A percentile compares a stretch with the other conserved stretches of the same genome.
These are phyloP conservation scores for Lentinula guzmanii DNA, from an alignment of 768 basidiomycete genomes.

Conservation along the genomic window DNA sequence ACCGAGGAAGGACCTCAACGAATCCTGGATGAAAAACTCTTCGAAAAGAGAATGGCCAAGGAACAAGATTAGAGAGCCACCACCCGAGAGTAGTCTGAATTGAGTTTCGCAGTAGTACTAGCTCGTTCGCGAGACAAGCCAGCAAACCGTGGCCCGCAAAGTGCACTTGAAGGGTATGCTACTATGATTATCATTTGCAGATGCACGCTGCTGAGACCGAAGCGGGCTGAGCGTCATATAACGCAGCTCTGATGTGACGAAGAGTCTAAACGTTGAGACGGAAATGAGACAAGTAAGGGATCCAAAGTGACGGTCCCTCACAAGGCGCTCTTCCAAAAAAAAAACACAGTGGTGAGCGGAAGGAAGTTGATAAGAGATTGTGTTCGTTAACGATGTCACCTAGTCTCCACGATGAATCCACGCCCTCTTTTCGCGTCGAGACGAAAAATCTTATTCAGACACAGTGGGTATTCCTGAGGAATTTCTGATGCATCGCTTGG, in stretches of 20 bases:
- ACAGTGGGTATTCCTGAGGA: slow-evolving; percentile 22
- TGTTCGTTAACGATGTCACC: slow-evolving; percentile 22
- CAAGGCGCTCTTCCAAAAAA: slow-evolving; percentile 5
- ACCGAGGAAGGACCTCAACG: too few relatives aligned
- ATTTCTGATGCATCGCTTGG: slow-evolving; percentile 69
- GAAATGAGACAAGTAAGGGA: background rate
- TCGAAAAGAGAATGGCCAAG: slow-evolving; percentile 10
- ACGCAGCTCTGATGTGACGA: too few relatives aligned
- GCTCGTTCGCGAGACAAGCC: slow-evolving; percentile 10
- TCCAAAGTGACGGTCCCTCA: background rate
- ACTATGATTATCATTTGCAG: too few relatives aligned
- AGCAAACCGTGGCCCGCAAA: slow-evolving; percentile 47
- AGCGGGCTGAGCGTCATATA: too few relatives aligned
- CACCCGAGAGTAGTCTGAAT: slow-evolving; percentile 69
- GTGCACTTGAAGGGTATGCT: slow-evolving; percentile 52
- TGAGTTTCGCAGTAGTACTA: slow-evolving; percentile 40
- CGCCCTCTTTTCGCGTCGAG: slow-evolving; percentile 26
- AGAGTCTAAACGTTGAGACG: too few relatives aligned
- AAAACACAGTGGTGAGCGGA: slow-evolving; percentile 12
- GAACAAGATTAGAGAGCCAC: slow-evolving; percentile 24
- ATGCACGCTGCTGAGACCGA: too few relatives aligned
- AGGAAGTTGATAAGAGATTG: slow-evolving; percentile 8
- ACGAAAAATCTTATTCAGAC: slow-evolving; percentile 40
- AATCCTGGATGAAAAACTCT: background rate
- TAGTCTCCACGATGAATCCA: slow-evolving; percentile 46